Evolutionary conservation across 2,329 filamentous ascomycete species (phyloP).

Genomic region (Xylariaceae sp.): DNA sequence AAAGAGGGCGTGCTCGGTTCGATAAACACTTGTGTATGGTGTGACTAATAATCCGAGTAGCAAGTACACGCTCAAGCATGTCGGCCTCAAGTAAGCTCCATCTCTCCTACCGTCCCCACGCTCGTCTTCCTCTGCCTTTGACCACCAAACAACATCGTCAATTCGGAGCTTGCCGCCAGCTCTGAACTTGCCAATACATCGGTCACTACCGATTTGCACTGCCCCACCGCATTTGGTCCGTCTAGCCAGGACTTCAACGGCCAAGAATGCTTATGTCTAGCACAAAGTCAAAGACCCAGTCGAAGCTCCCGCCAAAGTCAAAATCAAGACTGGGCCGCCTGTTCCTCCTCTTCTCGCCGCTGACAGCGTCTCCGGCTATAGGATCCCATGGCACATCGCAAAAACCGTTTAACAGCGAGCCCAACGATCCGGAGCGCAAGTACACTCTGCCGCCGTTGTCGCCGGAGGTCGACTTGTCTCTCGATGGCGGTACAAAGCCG

Average conservation of each 20-base stretch:
- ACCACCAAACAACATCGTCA: neutral
- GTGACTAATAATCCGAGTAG: neutral
- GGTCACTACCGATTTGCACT: slow-evolving; percentile 9
- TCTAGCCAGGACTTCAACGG: neutral
- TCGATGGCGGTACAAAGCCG: neutral
- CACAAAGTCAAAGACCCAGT: slow-evolving; percentile 10
- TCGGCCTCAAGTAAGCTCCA: slow-evolving; percentile 17
- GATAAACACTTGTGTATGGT: too few species aligned
- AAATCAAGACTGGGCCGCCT: slow-evolving; percentile 28
- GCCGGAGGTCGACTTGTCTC: slow-evolving; percentile 10
- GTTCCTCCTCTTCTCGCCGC: slow-evolving; percentile 33
- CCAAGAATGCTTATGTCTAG: slow-evolving; percentile 6
- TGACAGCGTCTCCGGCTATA: slow-evolving; percentile 26
- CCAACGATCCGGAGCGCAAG: slow-evolving; percentile 8
- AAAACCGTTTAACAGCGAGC: slow-evolving; percentile 27
- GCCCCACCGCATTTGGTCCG: neutral
- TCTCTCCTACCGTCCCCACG: neutral
- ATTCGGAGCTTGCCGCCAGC: neutral
- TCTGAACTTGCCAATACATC: neutral
- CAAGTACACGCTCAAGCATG: slow-evolving; percentile 11
- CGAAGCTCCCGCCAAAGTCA: too few species aligned
- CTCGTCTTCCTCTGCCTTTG: neutral
- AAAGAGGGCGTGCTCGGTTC: too few species aligned
- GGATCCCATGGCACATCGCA: slow-evolving; percentile 22
- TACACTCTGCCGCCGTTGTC: slow-evolving; percentile 19